Evolutionary conservation across 2,329 filamentous ascomycete species (phyloP).

Genomic region (Myriosclerotinia scirpicola): DNA sequence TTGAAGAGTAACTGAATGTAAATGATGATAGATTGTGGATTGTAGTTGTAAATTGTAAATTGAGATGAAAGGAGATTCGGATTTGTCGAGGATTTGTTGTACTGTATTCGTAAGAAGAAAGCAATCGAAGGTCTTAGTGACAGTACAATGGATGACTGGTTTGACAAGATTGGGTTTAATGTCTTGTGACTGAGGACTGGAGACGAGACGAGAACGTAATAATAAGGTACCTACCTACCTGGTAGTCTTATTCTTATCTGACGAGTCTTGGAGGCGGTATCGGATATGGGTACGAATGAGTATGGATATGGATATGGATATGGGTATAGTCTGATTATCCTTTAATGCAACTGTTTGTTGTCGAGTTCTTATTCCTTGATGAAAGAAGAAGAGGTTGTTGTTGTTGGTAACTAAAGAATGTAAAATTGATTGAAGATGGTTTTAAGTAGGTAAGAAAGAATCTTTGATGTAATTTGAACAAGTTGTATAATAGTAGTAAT

Average conservation of each 20-base stretch:
- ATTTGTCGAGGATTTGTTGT: conserved; percentile 21
- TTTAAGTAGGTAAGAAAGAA: not conserved
- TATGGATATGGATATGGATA: too few species aligned
- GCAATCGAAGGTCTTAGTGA: conserved; percentile 14
- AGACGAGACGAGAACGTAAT: conserved; percentile 18
- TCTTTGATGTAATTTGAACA: too few species aligned
- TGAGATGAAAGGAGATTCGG: not conserved
- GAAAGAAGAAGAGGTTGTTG: not conserved
- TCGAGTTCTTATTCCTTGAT: conserved; percentile 17
- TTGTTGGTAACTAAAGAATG: too few species aligned
- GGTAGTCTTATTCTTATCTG: conserved; percentile 25
- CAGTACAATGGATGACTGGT: conserved; percentile 5
- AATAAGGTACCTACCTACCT: too few species aligned
- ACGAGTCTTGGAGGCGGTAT: conserved; percentile 21
- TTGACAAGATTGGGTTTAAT: conserved; percentile 6
- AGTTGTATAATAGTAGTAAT: too few species aligned
- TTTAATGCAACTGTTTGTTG: conserved; percentile 23
- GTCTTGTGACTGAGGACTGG: conserved; percentile 25
- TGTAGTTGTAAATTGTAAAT: not conserved
- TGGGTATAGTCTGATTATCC: not conserved
- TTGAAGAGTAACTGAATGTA: not conserved
- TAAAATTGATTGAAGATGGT: not conserved
- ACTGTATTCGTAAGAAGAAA: conserved; percentile 18
- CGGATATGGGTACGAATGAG: conserved; percentile 5
- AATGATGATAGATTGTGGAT: not conserved